phyloP scores from a whole-genome alignment of 805 yeast species.

The Candida krabiensis region DNA sequence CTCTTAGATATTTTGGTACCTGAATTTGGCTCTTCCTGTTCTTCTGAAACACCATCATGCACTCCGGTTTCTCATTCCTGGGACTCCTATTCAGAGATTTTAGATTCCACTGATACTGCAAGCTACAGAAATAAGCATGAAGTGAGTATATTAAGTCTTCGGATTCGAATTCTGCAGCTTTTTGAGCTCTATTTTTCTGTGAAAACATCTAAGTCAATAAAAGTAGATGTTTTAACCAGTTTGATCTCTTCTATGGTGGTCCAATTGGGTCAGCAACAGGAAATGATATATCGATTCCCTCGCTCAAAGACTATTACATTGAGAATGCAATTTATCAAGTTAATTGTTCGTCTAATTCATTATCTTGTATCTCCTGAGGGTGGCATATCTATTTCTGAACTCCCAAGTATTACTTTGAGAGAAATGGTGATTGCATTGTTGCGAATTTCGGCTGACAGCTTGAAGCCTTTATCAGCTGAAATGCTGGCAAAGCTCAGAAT shows the following conservation, averaged over 20 bases:
- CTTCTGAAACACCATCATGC: constrained; percentile 8
- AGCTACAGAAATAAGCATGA: constrained; percentile 40
- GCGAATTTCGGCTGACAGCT: constrained; percentile 32
- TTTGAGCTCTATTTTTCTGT: constrained; percentile 46
- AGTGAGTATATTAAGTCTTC: constrained; percentile 41
- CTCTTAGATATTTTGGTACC: constrained; percentile 47
- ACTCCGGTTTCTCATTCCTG: constrained; percentile 28
- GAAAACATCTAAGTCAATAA: constrained; percentile 21
- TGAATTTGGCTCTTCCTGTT: constrained; percentile 4
- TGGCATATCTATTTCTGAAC: constrained; percentile 22
- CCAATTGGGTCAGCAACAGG: constrained; percentile 50
- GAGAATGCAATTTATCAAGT: constrained; percentile 42
- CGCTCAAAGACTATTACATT: constrained; percentile 38
- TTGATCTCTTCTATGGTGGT: constrained; percentile 41
- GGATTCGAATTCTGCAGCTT: constrained; percentile 45
- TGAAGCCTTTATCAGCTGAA: constrained; percentile 26
- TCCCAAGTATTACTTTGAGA: constrained; percentile 29
- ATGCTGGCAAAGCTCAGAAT: constrained; percentile 24
- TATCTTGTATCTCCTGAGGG: constrained; percentile 32
- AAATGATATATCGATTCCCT: constrained; percentile 42
- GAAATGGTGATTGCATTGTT: constrained; percentile 32
- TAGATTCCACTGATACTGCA: constrained; percentile 12
- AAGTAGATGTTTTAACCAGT: constrained; percentile 28
- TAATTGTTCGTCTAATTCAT: constrained; percentile 40
- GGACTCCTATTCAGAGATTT: constrained; percentile 21